Conservation (phyloP, 768 basidiomycete species). For the Tulasnella sp. region DNA sequence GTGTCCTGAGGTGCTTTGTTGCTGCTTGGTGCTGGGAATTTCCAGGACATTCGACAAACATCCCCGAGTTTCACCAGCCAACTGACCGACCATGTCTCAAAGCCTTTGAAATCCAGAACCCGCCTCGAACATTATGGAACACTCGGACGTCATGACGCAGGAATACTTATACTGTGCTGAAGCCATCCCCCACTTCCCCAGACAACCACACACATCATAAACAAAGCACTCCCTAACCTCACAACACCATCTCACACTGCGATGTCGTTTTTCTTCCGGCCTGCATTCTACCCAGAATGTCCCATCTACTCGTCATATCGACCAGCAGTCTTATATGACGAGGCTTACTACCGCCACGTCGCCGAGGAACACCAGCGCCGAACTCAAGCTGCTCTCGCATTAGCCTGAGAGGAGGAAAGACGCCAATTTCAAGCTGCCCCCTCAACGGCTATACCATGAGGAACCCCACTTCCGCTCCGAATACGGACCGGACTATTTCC, state of each 20-base stretch:
- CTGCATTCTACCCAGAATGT: not conserved
- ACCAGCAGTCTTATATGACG: not conserved
- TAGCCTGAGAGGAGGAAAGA: conserved; percentile 1
- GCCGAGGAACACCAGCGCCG: conserved; percentile 3
- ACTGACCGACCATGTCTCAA: not conserved
- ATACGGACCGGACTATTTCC: not conserved
- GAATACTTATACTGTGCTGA: not conserved
- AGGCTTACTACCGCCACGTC: not conserved
- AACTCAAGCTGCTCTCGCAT: not conserved
- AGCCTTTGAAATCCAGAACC: not conserved
- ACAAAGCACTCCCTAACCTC: not conserved
- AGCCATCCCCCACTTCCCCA: not conserved
- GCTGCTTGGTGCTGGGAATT: not conserved
- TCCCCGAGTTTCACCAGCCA: not conserved
- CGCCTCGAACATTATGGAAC: not conserved
- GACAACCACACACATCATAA: not conserved
- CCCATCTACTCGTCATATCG: not conserved
- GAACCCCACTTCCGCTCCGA: not conserved
- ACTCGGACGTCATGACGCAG: not conserved
- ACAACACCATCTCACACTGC: not conserved
- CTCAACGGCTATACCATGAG: not conserved
- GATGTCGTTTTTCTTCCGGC: not conserved
- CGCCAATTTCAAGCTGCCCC: not conserved
- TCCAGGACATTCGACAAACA: not conserved
- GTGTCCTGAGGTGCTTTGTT: not conserved